Percentiles rank a stretch among this genome's conserved stretches.
These are phyloP conservation scores for Kalmusia sp. DNA, from an alignment of 2,329 filamentous ascomycete genomes.

Conservation along the genomic window DNA sequence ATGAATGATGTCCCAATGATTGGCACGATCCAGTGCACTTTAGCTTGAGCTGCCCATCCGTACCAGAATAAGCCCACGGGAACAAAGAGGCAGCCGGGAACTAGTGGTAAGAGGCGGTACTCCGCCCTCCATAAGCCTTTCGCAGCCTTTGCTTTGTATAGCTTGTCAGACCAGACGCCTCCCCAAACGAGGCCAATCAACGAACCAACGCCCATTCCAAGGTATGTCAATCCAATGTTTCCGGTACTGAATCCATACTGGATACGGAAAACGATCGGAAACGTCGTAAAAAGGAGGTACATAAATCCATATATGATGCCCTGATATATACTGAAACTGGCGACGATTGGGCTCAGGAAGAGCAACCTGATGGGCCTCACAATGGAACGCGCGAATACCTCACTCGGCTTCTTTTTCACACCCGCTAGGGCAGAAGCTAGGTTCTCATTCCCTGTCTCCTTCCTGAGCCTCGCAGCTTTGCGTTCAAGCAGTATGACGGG, in stretches of 20 bases:
- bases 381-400: constrained; percentile 50
- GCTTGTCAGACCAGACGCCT: constrained; percentile 33
- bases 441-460: constrained; percentile 36
- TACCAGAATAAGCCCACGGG: constrained; percentile 35
- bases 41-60: constrained; percentile 33
- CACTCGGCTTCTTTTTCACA: constrained; percentile 38
- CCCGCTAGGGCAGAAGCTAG: constrained; percentile 38
- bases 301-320: constrained; percentile 50
- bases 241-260: constrained; percentile 26
- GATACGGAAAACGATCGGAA: constrained; percentile 28
- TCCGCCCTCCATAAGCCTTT: constrained; percentile 34
- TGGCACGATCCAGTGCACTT: constrained; percentile 34
- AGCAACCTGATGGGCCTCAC: constrained; percentile 62
- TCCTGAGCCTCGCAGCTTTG: constrained; percentile 36
- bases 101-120: constrained; percentile 38
- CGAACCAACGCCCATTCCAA: constrained; percentile 39
- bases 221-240: constrained; percentile 28
- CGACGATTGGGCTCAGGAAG: constrained; percentile 60
- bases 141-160: constrained; percentile 30
- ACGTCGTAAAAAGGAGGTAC: constrained; percentile 36
- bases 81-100: constrained; percentile 31
- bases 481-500: constrained; percentile 43
- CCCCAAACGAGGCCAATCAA: constrained; percentile 40
- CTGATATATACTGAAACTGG: constrained; percentile 50
- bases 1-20: constrained; percentile 29